Evolutionary conservation across 1,284 basidiomycete genomes (phyloP), one percentile per base, ranked within the genome.

Genomic region (Binderoboletus segoi): DNA sequence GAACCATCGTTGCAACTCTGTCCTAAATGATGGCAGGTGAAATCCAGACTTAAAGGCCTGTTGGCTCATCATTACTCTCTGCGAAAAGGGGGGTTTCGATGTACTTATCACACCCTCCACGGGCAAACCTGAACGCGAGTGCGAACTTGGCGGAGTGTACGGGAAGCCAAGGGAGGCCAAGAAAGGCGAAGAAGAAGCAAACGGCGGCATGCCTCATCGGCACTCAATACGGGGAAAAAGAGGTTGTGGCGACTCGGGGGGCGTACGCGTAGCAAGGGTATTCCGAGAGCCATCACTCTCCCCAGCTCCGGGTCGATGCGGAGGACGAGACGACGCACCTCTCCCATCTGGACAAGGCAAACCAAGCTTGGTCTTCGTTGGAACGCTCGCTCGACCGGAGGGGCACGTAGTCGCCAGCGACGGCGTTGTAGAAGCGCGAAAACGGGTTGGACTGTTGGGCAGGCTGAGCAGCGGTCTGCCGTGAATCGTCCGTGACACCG

Each of bases 331-430:
- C n/a, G n/a, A 56, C 56, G 26, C 20, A 93, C 89, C 88, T 82
- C 71, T 95, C 93, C 93, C 93, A 95, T 73, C 92, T 81, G 43
- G 90, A 93, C 50, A 98, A 75, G 33, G 95, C 94, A 75, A 96
- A 94, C 80, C 91, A 98, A 3, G 96, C 96, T 70, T 98, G 95
- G 67, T 99, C 96, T 73, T 99, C 96, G 70, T 95, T 95, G 35
- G 90, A 89, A 41, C 86, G 80, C 61, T 94, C 93, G 61, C 73
- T 85, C 6, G 90, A 93, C 24, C 94, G 81, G 56, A 98, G 77
- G 1, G 97, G 96, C 45, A 98, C 88, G 68, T 98, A 98, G 69
- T 89, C 82, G 49, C 89, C 85, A 12, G 86, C 84, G 54, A 88
- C 75, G 33, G 86, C 79, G 63, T 88, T 92, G 74, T 91, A 90